Evolutionary conservation across 2,329 filamentous ascomycete species (phyloP).

Genomic region (Leptodontidium sp.): DNA sequence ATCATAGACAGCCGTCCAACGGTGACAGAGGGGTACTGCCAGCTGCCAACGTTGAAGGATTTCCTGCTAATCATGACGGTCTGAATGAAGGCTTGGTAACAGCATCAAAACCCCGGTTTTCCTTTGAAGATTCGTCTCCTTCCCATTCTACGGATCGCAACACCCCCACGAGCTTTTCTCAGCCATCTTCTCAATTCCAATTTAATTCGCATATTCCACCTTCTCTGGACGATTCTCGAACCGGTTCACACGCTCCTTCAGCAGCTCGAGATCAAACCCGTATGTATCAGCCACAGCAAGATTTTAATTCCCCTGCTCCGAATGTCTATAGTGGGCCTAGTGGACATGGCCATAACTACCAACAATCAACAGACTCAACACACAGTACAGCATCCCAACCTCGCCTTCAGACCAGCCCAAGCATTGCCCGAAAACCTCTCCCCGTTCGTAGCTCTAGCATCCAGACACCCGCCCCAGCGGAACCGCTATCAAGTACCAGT

Average conservation of each 20-base stretch:
- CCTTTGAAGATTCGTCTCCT: slow-evolving; percentile 42
- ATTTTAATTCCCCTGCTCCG: slow-evolving; percentile 27
- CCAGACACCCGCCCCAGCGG: slow-evolving; percentile 50
- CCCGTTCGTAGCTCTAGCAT: slow-evolving; percentile 51
- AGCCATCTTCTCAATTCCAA: slow-evolving; percentile 33
- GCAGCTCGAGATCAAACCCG: slow-evolving; percentile 21
- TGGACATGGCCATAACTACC: slow-evolving; percentile 33
- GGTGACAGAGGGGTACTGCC: slow-evolving; percentile 52
- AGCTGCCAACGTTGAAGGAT: slow-evolving; percentile 45
- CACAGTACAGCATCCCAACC: slow-evolving; percentile 34
- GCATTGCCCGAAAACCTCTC: slow-evolving; percentile 61
- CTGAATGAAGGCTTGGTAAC: slow-evolving; percentile 48
- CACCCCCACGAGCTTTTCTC: slow-evolving; percentile 30
- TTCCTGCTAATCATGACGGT: slow-evolving; percentile 46
- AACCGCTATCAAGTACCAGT: slow-evolving; percentile 50
- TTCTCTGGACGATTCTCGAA: slow-evolving; percentile 20
- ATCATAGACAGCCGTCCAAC: slow-evolving; percentile 42
- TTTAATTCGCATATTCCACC: slow-evolving; percentile 21
- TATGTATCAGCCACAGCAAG: slow-evolving; percentile 36
- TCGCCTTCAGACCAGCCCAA: slow-evolving; percentile 52
- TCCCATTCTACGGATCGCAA: slow-evolving; percentile 31
- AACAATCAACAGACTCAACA: slow-evolving; percentile 37
- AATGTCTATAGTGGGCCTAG: slow-evolving; percentile 15
- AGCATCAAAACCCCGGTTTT: slow-evolving; percentile 41
- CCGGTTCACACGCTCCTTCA: slow-evolving; percentile 18